Evolutionary conservation across 345 rosid genomes (phyloP).

Genomic region (Camelina hispida): DNA sequence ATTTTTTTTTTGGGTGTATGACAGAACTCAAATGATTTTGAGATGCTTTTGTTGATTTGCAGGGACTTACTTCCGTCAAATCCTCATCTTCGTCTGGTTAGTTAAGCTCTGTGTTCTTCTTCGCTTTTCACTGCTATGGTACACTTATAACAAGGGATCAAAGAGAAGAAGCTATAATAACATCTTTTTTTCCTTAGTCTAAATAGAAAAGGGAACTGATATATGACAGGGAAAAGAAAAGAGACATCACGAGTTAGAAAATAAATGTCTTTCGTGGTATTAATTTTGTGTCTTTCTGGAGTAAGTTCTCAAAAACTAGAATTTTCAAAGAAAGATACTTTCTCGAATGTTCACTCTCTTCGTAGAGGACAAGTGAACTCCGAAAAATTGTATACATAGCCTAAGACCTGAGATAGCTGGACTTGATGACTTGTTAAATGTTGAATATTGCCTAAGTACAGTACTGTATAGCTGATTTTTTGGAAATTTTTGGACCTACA

Average conservation of each 20-base stretch:
- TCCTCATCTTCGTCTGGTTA: slow-evolving; percentile 92
- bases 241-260: background rate
- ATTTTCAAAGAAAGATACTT: background rate
- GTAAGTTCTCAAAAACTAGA: background rate
- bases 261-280: slow-evolving; percentile 1
- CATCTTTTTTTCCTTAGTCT: background rate
- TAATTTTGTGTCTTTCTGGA: background rate
- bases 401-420: slow-evolving; percentile 26
- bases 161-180: background rate
- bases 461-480: slow-evolving; percentile 13
- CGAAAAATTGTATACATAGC: background rate
- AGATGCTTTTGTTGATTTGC: slow-evolving; percentile 45
- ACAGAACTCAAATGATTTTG: slow-evolving; percentile 1
- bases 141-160: slow-evolving; percentile 10
- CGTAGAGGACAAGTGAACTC: background rate
- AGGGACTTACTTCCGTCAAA: slow-evolving; percentile 87
- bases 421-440: slow-evolving; percentile 3
- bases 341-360: background rate
- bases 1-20: slow-evolving; percentile 1
- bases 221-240: no score
- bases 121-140: slow-evolving; percentile 11
- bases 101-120: slow-evolving; percentile 43
- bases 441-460: slow-evolving; percentile 5
- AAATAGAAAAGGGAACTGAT: slow-evolving; percentile 1
- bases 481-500: slow-evolving; percentile 38